phyloP scores from a whole-genome alignment of 2,329 filamentous ascomycete genomes.

The Tricladium varicosporioides region DNA sequence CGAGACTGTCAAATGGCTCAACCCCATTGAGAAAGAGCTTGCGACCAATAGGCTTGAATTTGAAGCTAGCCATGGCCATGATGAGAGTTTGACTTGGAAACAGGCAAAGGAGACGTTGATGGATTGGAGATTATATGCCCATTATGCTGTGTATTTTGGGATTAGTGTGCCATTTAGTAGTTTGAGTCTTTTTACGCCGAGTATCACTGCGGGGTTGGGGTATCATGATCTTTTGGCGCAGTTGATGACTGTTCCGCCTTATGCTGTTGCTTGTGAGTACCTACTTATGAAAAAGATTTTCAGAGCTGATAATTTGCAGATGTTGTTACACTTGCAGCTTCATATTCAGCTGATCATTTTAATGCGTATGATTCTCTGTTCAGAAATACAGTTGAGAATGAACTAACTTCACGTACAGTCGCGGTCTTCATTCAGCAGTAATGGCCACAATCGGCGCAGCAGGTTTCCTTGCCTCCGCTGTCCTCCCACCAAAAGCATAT shows the following conservation, averaged over 20 bases:
- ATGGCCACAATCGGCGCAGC: slow-evolving; percentile 50
- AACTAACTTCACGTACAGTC: slow-evolving; percentile 22
- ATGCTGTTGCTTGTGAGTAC: slow-evolving; percentile 53
- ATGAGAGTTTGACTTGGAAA: slow-evolving; percentile 44
- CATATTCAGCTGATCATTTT: slow-evolving; percentile 62
- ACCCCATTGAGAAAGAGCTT: slow-evolving; percentile 41
- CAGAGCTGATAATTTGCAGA: slow-evolving; percentile 14
- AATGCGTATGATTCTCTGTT: slow-evolving; percentile 41
- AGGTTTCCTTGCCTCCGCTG: slow-evolving; percentile 61
- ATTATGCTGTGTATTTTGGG: slow-evolving; percentile 50
- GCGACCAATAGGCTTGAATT: slow-evolving; percentile 40
- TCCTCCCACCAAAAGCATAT: slow-evolving; percentile 60
- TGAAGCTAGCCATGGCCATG: slow-evolving; percentile 42
- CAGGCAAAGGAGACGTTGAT: slow-evolving; percentile 46
- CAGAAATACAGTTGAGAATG: not conserved
- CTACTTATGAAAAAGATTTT: not conserved
- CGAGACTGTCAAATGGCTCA: slow-evolving; percentile 46
- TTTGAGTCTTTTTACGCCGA: slow-evolving; percentile 60
- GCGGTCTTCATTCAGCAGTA: slow-evolving; percentile 49
- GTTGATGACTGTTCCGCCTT: slow-evolving; percentile 65
- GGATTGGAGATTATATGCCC: slow-evolving; percentile 50
- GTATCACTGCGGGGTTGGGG: slow-evolving; percentile 58
- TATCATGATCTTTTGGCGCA: slow-evolving; percentile 58
- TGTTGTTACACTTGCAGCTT: slow-evolving; percentile 46
- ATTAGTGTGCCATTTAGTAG: slow-evolving; percentile 56